Percentiles rank a stretch among this genome's conserved stretches.
phyloP scores from a whole-genome alignment of 1,139 yeast genomes.

The Scheffersomyces illinoinensis region DNA sequence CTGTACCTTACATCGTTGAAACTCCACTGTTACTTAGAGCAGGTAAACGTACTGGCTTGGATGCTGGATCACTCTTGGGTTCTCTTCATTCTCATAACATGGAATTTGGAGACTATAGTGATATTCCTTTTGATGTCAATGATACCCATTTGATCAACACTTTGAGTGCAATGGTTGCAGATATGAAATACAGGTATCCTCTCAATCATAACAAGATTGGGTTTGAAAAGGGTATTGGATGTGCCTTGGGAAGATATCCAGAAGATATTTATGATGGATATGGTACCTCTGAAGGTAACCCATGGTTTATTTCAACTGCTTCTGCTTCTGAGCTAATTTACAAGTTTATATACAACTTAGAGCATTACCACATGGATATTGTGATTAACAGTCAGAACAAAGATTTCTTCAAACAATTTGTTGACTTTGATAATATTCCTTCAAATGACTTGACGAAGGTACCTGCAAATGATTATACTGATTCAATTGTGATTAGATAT shows the following conservation, averaged over 20 bases:
- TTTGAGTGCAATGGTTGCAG: conserved; percentile 54
- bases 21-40: conserved; percentile 52
- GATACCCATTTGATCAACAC: conserved; percentile 60
- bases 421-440: conserved; percentile 14
- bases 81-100: conserved; percentile 63
- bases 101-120: conserved; percentile 28
- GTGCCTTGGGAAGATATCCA: conserved; percentile 89
- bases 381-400: conserved; percentile 24
- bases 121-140: conserved; percentile 60
- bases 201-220: conserved; percentile 57
- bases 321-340: conserved; percentile 68
- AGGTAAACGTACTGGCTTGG: conserved; percentile 67
- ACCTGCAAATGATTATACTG: neutral
- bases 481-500: conserved; percentile 18
- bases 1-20: conserved; percentile 62
- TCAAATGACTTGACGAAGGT: neutral
- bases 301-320: conserved; percentile 91
- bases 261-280: conserved; percentile 89
- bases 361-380: conserved; percentile 23
- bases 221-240: conserved; percentile 44
- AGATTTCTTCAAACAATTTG: conserved; percentile 32
- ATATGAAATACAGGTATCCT: conserved; percentile 75
- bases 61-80: conserved; percentile 76
- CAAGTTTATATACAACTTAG: conserved; percentile 31
- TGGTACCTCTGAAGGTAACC: conserved; percentile 77